A percentile compares a stretch with the other conserved stretches of the same genome.
Conservation (phyloP, 2,329 filamentous ascomycete genomes). For the Trichoderma sp. region DNA sequence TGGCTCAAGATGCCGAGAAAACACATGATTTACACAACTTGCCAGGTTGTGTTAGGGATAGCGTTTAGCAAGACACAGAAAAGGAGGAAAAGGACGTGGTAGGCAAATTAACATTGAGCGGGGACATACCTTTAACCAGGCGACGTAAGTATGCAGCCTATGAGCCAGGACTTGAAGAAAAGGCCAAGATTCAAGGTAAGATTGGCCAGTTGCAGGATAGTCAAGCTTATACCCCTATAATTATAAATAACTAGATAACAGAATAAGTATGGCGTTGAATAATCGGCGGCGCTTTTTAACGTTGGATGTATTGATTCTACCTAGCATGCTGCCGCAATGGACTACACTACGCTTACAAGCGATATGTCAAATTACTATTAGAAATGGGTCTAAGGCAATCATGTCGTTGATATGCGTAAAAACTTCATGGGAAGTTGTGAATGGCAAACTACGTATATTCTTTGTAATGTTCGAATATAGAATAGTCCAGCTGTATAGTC, state of each 20-base stretch:
- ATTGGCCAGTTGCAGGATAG: not conserved
- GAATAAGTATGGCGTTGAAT: too few species aligned
- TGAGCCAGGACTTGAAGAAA: not conserved
- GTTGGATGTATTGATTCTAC: too few species aligned
- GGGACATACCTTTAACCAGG: not conserved
- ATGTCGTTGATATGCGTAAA: too few species aligned
- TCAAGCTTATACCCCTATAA: not conserved
- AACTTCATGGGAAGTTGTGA: too few species aligned
- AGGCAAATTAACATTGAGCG: not conserved
- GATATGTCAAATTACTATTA: too few species aligned
- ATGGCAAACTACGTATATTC: too few species aligned
- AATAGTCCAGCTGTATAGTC: not conserved
- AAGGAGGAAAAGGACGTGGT: not conserved
- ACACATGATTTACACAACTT: not conserved
- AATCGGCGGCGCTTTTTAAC: too few species aligned
- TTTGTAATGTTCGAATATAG: not conserved
- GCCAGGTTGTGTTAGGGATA: not conserved
- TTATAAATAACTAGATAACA: too few species aligned
- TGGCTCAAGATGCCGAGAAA: not conserved
- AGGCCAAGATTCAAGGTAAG: not conserved
- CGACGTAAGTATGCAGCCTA: not conserved
- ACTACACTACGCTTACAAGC: too few species aligned
- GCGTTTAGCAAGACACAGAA: not conserved
- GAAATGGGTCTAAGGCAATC: too few species aligned
- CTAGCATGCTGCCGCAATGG: too few species aligned